Base-by-base conservation (phyloP, 805 yeast species). In the Saturnispora serradocipensis region DNA sequence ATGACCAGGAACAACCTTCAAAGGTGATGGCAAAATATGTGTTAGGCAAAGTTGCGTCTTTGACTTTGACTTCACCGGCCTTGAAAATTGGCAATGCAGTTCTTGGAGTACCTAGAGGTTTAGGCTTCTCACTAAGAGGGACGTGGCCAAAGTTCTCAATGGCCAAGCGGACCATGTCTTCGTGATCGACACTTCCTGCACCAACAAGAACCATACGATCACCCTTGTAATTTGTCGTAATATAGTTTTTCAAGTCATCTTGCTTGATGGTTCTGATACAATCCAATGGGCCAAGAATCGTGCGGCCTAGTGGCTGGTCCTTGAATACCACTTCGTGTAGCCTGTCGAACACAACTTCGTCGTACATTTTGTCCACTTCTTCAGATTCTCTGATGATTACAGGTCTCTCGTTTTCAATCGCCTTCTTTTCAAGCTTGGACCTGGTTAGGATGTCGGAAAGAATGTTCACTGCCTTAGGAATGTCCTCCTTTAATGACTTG, bases 161-260 rank as follows among this genome's bases (percentile, higher is more conserved):
- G 3, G 97, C 98, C 54, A 82, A 74, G 56, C 74, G 63, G 25
- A 89, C 96, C 51, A 93, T 78, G 56, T 84, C 82, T 7, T 83
- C 86, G 70, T 93, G 99, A 61, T 88, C 80, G 24, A 93, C 95
- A 44, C 90, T 84, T 22, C 99, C 99, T 1, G 95, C 89, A 42
- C 97, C 98, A 40, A 90, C 96, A n/a, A 93, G 74, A 1, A 93
- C 98, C 98, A 93, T 93, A 63, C 98, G 76, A 70, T 93, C 97
- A 42, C 97, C 96, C 63, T 86, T 86, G 71, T 93, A 93, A 72
- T 93, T 93, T 42, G 84, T 81, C 34, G 76, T 71, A 62, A 93
- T 93, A 69, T 90, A 93, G 58, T 80, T 75, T 52, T 78, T 81
- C 64, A 93, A 74, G 66, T 93, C 97, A 5, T 73, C 71, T 63